Evolutionary conservation across 371 early-diverging fungal genomes (phyloP), one percentile per base, ranked within the genome.

Genomic region (Mortierella sp.): DNA sequence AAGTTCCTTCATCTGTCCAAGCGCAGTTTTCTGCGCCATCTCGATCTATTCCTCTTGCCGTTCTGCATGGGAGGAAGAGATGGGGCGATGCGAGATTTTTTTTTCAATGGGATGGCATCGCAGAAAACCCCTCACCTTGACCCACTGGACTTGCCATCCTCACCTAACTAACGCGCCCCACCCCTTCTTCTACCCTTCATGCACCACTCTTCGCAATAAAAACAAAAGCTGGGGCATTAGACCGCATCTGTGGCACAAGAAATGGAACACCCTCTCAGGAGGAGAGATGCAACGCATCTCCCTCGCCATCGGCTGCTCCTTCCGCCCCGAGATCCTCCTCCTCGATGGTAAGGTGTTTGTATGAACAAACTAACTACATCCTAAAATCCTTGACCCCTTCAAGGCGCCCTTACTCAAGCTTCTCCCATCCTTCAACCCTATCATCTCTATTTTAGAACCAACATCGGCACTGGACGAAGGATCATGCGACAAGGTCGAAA

Each of bases 261-360:
- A 91, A 44, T 96, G 95, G 95, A 90, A 90, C 53, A 93, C 91
- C 31, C 88, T 98, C 16, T 96, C 96, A 21, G 98, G 98, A 46
- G 98, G 98, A 55, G 97, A 98, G 87, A 93, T 92, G 86, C 98
- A 98, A 79, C 91, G 98, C 31, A 91, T 93, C 72, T 89, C 94
- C 0, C 82, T 98, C 57, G 97, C 97, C 0, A 94, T 97, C 70
- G 97, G 95, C 14, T 82, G 96, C 21, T 92, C 96, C n/a, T 88
- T 93, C 64, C 92, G 94, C n/a, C 96, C 98, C 6, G 91, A 93
- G 26, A 88, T 97, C 14, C 83, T 98, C 75, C 87, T 98, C 31
- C 89, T 97, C 3, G 98, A 97, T 87, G 96, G 96, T 94, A 91
- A 73, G 77, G 34, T 46, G 50, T 44, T n/a, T n/a, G n/a, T n/a